These are phyloP conservation scores for Chlamydomonas urium DNA, from an alignment of 139 green algal genomes.

Conservation along the genomic window DNA sequence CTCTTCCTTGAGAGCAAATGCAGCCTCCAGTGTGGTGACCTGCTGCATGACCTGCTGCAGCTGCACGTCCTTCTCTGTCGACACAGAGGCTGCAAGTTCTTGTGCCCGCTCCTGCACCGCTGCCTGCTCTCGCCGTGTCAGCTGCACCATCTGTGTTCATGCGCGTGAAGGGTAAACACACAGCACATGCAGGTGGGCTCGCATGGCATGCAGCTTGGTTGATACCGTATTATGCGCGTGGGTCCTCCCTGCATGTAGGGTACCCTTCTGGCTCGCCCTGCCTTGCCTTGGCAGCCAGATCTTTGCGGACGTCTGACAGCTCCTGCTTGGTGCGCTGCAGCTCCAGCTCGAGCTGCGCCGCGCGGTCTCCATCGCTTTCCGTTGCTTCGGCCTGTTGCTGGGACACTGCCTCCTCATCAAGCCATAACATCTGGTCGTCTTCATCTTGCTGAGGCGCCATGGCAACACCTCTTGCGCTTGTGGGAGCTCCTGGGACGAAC, in stretches of 20 bases:
- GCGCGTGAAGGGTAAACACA: background rate
- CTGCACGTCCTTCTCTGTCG: conserved; percentile 11
- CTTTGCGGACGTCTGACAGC: conserved; percentile 30
- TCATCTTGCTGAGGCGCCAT: too few species aligned
- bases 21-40: conserved; percentile 26
- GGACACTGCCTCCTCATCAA: conserved; percentile 29
- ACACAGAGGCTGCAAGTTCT: conserved; percentile 15
- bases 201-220: background rate
- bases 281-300: conserved; percentile 40
- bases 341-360: conserved; percentile 22
- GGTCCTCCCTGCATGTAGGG: background rate
- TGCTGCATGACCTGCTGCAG: conserved; percentile 25
- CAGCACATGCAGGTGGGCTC: background rate
- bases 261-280: background rate
- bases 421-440: conserved; percentile 32
- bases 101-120: conserved; percentile 24
- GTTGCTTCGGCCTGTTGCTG: background rate
- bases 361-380: background rate
- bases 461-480: too few species aligned
- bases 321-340: conserved; percentile 22
- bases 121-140: conserved; percentile 36
- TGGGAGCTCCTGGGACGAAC: too few species aligned
- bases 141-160: conserved; percentile 39
- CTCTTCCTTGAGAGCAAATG: conserved; percentile 35
- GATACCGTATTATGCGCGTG: background rate